phyloP scores from a whole-genome alignment of 179 eudicot species.

The Spergularia azorica region DNA sequence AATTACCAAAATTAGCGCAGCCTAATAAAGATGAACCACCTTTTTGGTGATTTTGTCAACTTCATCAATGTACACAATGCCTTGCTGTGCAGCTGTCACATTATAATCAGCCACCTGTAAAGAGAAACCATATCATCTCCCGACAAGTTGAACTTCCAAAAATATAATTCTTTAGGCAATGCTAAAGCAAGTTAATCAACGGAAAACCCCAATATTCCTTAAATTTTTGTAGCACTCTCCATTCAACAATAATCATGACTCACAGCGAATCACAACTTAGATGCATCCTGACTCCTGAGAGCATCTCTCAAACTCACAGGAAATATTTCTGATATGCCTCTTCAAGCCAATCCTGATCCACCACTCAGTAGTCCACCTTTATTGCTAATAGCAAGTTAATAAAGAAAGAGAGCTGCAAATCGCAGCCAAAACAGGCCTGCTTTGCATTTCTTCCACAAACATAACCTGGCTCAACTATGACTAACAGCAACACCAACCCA shows the following conservation, averaged over 20 bases:
- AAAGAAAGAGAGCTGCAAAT: neutral
- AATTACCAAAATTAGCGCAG: neutral
- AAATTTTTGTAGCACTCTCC: neutral
- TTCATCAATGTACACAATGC: conserved; percentile 98
- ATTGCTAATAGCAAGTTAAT: neutral
- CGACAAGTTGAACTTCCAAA: neutral
- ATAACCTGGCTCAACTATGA: neutral
- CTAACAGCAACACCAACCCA: neutral
- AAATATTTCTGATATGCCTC: neutral
- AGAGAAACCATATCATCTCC: conserved; percentile 1
- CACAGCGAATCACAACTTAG: neutral
- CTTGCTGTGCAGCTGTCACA: conserved; percentile 98
- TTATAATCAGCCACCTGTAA: conserved; percentile 91
- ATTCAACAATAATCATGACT: neutral
- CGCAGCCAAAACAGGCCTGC: neutral
- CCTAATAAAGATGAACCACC: conserved; percentile 43
- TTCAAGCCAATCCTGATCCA: neutral
- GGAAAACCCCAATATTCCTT: neutral
- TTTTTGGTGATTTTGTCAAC: conserved; percentile 99
- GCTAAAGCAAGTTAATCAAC: too few species aligned
- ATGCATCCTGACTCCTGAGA: neutral
- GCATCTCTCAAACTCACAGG: neutral
- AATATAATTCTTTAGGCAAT: too few species aligned
- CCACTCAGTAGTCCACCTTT: neutral
- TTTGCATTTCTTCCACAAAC: neutral